phyloP scores from a whole-genome alignment of 805 yeast species.

The Saturnispora quitensis region DNA sequence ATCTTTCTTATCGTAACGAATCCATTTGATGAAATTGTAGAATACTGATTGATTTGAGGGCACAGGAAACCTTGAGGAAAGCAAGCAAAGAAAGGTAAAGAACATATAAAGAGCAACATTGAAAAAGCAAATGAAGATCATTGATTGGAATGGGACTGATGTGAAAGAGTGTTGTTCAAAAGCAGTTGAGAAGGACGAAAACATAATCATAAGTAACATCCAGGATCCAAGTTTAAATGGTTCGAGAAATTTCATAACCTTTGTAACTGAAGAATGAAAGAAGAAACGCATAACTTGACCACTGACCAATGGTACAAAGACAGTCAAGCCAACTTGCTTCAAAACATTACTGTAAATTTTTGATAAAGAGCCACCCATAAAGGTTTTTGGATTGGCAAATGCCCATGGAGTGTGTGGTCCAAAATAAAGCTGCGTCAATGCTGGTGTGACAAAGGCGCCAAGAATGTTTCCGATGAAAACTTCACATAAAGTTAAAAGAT shows the following conservation, averaged over 20 bases:
- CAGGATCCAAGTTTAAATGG: slow-evolving; percentile 67
- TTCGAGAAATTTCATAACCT: slow-evolving; percentile 46
- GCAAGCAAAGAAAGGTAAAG: slow-evolving; percentile 57
- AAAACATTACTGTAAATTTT: slow-evolving; percentile 62
- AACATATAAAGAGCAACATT: slow-evolving; percentile 71
- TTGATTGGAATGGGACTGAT: slow-evolving; percentile 50
- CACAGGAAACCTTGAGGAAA: slow-evolving; percentile 47
- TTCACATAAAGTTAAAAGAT: slow-evolving; percentile 61
- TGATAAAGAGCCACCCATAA: slow-evolving; percentile 24
- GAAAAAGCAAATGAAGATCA: slow-evolving; percentile 73
- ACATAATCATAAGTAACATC: slow-evolving; percentile 58
- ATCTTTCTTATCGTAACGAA: slow-evolving; percentile 57
- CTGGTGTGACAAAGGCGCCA: slow-evolving; percentile 85
- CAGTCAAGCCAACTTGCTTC: slow-evolving; percentile 74
- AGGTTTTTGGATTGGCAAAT: slow-evolving; percentile 59
- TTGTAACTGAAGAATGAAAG: slow-evolving; percentile 52
- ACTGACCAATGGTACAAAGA: slow-evolving; percentile 76
- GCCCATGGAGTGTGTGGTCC: slow-evolving; percentile 42
- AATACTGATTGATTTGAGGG: slow-evolving; percentile 44
- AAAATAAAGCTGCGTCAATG: slow-evolving; percentile 62
- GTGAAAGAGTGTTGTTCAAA: slow-evolving; percentile 40
- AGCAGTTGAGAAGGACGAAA: slow-evolving; percentile 45
- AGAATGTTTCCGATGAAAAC: slow-evolving; percentile 75
- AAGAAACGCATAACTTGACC: slow-evolving; percentile 74
- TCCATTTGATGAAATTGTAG: slow-evolving; percentile 36